These are phyloP conservation scores for Perkinsus olseni DNA, from an alignment of 169 alveolate genomes.

Conservation along the genomic window DNA sequence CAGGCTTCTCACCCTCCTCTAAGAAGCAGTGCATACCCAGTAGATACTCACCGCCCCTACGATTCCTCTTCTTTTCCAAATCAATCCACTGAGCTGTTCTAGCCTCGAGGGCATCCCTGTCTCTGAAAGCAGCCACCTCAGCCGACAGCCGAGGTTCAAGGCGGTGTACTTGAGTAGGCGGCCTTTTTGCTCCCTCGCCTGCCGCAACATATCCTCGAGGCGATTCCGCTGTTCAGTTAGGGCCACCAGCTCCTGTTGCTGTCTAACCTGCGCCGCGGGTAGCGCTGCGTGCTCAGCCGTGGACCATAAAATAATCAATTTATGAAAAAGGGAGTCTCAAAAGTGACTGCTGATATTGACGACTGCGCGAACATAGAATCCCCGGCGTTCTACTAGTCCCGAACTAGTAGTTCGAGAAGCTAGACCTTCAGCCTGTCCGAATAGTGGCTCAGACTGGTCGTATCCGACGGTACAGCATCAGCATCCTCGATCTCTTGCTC, in stretches of 20 bases:
- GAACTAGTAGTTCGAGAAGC: no score
- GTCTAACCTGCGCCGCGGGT: neutral
- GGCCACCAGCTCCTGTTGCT: neutral
- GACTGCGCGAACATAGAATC: no score
- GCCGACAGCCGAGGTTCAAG: neutral
- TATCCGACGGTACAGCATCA: no score
- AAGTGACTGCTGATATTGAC: no score
- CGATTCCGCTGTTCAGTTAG: neutral
- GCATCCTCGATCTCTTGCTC: no score
- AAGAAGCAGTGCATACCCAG: neutral
- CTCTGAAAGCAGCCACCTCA: neutral
- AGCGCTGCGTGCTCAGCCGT: no score
- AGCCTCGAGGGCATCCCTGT: neutral
- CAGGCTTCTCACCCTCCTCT: neutral
- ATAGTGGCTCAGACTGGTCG: no score
- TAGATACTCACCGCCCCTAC: neutral
- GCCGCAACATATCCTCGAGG: neutral
- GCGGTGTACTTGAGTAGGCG: neutral
- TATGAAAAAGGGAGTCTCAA: no score
- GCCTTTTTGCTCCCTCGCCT: neutral
- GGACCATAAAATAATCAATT: no score
- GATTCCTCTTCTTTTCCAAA: neutral
- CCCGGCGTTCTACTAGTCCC: no score
- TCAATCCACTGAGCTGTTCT: neutral
- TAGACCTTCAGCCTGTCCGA: no score